These are phyloP conservation scores for Fraxinus albicans DNA, from an alignment of 305 asterid species.

Conservation along the genomic window DNA sequence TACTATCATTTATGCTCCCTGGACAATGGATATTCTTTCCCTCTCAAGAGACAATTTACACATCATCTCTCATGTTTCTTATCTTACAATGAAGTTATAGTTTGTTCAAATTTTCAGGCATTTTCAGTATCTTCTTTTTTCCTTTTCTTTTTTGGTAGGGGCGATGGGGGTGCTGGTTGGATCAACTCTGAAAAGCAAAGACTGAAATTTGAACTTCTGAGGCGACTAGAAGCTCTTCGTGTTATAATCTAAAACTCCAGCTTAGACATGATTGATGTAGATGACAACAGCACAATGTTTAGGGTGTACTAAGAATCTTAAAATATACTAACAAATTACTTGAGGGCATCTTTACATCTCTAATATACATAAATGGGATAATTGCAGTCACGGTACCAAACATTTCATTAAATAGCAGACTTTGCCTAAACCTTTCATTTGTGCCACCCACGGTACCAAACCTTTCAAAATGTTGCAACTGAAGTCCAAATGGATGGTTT, in stretches of 20 bases:
- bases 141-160: background rate
- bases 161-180: background rate
- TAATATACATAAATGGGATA: background rate
- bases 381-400: too few species aligned
- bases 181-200: background rate
- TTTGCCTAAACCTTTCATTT: too few species aligned
- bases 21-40: background rate
- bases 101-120: background rate
- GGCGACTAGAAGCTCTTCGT: background rate
- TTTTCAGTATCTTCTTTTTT: background rate
- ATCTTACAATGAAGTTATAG: background rate
- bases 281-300: background rate
- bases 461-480: too few species aligned
- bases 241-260: background rate
- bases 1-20: background rate
- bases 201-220: background rate
- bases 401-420: too few species aligned
- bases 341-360: background rate
- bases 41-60: background rate
- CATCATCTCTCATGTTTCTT: background rate
- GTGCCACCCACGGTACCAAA: too few species aligned
- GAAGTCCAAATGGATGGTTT: too few species aligned
- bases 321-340: background rate
- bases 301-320: background rate
- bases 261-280: background rate